Evolutionary conservation across 805 yeast genomes (phyloP).

Genomic region (Yamadazyma nakazawae): DNA sequence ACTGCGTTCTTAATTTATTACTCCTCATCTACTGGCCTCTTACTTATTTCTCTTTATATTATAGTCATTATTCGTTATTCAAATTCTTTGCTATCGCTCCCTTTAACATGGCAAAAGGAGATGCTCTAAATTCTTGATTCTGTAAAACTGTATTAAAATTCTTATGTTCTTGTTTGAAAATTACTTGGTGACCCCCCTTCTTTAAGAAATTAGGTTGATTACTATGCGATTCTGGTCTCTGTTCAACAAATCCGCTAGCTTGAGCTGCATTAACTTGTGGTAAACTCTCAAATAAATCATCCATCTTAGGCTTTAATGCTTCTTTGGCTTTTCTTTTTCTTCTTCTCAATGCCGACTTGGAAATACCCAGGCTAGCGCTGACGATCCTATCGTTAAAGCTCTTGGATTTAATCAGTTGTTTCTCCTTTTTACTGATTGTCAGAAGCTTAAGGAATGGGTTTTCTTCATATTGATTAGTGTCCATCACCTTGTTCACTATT

Average conservation of each 20-base stretch:
- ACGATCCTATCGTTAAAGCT: slow-evolving; percentile 31
- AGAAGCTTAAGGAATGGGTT: slow-evolving; percentile 52
- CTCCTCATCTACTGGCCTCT: neutral
- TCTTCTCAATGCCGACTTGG: slow-evolving; percentile 64
- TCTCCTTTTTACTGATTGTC: slow-evolving; percentile 53
- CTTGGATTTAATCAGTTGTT: slow-evolving; percentile 38
- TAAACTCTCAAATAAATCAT: slow-evolving; percentile 56
- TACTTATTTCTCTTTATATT: neutral
- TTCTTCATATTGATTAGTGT: slow-evolving; percentile 25
- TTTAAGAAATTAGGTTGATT: slow-evolving; percentile 53
- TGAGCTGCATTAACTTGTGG: slow-evolving; percentile 25
- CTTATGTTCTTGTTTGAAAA: slow-evolving; percentile 55
- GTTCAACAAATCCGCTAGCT: slow-evolving; percentile 18
- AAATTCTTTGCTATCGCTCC: slow-evolving; percentile 37
- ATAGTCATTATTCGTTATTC: slow-evolving; percentile 2
- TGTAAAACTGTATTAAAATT: slow-evolving; percentile 58
- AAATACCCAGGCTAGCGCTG: slow-evolving; percentile 45
- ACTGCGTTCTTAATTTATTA: neutral
- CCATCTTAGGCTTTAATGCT: slow-evolving; percentile 63
- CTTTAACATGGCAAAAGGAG: slow-evolving; percentile 65
- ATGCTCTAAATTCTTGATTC: slow-evolving; percentile 50
- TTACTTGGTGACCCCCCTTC: slow-evolving; percentile 37
- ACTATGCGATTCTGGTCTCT: slow-evolving; percentile 18
- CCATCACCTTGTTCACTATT: slow-evolving; percentile 11
- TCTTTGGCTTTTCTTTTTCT: slow-evolving; percentile 60